These are phyloP conservation scores for Trichoderma oligosporum DNA, from an alignment of 2,329 filamentous ascomycete genomes.

Conservation along the genomic window DNA sequence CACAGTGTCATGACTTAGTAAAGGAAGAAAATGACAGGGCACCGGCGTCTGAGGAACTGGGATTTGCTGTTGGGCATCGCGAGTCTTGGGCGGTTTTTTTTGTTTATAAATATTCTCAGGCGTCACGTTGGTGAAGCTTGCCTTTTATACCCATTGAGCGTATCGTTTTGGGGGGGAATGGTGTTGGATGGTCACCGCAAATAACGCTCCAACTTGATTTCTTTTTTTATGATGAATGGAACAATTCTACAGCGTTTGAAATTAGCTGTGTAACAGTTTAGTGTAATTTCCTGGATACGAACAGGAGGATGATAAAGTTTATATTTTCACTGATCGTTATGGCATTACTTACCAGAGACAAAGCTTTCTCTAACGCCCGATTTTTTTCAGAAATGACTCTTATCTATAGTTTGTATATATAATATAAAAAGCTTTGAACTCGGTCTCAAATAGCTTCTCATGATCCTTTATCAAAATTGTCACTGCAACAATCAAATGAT, in stretches of 20 bases:
- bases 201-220: too few relatives aligned
- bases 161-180: slow-evolving; percentile 12
- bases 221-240: background rate
- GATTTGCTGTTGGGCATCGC: background rate
- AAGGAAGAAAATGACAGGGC: background rate
- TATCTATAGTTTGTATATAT: background rate
- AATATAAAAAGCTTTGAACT: background rate
- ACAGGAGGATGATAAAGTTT: background rate
- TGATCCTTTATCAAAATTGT: slow-evolving; percentile 17
- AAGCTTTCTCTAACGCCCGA: background rate
- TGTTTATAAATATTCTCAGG: slow-evolving; percentile 13
- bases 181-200: slow-evolving; percentile 1
- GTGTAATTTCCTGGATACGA: background rate
- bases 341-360: background rate
- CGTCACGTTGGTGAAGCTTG: slow-evolving; percentile 15
- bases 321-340: background rate
- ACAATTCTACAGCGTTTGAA: background rate
- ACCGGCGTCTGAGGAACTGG: slow-evolving; percentile 10
- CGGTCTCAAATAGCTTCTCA: slow-evolving; percentile 22
- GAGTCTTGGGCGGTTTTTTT: slow-evolving; percentile 17
- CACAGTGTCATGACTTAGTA: background rate
- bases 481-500: slow-evolving; percentile 41
- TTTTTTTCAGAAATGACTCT: background rate
- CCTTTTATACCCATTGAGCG: slow-evolving; percentile 25
- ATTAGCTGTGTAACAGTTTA: background rate